phyloP scores from a whole-genome alignment of 148 eudicot species.

The Chenopodium formosanum region DNA sequence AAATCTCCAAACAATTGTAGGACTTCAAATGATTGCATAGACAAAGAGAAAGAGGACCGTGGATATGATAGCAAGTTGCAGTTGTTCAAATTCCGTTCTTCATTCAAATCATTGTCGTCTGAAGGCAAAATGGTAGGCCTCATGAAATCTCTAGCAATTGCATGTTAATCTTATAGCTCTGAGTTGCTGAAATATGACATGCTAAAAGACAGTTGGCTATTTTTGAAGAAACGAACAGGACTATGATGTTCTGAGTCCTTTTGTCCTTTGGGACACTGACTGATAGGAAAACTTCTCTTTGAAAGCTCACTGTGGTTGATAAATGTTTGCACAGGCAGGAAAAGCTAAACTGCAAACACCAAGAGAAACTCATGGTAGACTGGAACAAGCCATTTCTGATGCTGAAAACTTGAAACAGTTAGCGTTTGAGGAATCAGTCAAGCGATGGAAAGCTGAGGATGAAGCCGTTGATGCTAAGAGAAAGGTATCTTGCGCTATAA shows the following conservation, averaged over 20 bases:
- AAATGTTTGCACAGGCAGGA: slow-evolving; percentile 40
- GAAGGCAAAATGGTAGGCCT: slow-evolving; percentile 35
- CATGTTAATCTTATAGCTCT: neutral
- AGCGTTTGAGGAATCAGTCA: slow-evolving; percentile 53
- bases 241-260: neutral
- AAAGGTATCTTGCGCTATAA: slow-evolving; percentile 35
- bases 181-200: neutral
- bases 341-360: slow-evolving; percentile 31
- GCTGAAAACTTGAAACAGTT: slow-evolving; percentile 46
- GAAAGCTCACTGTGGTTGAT: slow-evolving; percentile 17
- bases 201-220: neutral
- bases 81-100: slow-evolving; percentile 30
- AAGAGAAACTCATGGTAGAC: slow-evolving; percentile 33
- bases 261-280: slow-evolving; percentile 1
- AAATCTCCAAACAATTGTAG: slow-evolving; percentile 30
- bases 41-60: slow-evolving; percentile 26
- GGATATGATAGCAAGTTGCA: slow-evolving; percentile 19
- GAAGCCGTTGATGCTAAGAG: slow-evolving; percentile 52
- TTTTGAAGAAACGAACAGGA: neutral
- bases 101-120: slow-evolving; percentile 35
- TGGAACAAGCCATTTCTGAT: slow-evolving; percentile 44
- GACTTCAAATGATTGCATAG: slow-evolving; percentile 18
- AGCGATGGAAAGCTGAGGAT: slow-evolving; percentile 58
- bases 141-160: slow-evolving; percentile 15
- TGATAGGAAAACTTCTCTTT: neutral